Percentiles rank a stretch among this genome's conserved stretches.
Evolutionary conservation across 306 rosid species (phyloP).

Genomic region (Parietaria judaica): DNA sequence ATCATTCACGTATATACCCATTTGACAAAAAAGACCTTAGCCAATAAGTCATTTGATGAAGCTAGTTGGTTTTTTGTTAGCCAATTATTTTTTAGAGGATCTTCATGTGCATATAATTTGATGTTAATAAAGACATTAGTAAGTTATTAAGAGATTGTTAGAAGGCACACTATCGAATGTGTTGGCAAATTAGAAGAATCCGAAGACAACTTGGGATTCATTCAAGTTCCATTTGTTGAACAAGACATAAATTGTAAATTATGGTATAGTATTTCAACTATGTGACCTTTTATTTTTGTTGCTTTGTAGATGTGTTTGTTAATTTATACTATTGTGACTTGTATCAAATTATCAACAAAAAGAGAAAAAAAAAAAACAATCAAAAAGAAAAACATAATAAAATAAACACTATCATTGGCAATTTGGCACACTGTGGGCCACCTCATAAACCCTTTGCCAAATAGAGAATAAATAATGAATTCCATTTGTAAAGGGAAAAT

Average conservation of each 20-base stretch:
- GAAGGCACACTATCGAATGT: conserved; percentile 2
- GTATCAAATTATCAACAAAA: not conserved
- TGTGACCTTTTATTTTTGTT: not conserved
- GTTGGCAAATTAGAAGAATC: conserved; percentile 2
- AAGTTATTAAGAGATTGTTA: not conserved
- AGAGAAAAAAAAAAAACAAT: not conserved
- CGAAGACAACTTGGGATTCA: not conserved
- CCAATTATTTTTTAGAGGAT: not conserved
- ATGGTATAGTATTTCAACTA: not conserved
- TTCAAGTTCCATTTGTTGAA: not conserved
- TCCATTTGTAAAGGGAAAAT: not conserved
- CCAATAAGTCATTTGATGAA: too few relatives aligned
- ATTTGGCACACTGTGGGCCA: conserved; percentile 4
- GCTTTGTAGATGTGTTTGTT: conserved; percentile 4
- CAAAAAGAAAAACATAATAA: not conserved
- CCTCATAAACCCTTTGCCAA: conserved; percentile 7
- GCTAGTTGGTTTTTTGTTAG: too few relatives aligned
- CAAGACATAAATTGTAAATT: not conserved
- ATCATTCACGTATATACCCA: too few relatives aligned
- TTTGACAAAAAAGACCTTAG: too few relatives aligned
- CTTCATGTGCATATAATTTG: not conserved
- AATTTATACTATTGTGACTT: not conserved
- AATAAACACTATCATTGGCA: not conserved
- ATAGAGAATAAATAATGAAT: conserved; percentile 1
- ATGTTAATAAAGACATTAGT: not conserved